Evolutionary conservation across 257 asterid genomes (phyloP), one percentile per base, ranked within the genome.

Genomic region (Solanum verrucosum): DNA sequence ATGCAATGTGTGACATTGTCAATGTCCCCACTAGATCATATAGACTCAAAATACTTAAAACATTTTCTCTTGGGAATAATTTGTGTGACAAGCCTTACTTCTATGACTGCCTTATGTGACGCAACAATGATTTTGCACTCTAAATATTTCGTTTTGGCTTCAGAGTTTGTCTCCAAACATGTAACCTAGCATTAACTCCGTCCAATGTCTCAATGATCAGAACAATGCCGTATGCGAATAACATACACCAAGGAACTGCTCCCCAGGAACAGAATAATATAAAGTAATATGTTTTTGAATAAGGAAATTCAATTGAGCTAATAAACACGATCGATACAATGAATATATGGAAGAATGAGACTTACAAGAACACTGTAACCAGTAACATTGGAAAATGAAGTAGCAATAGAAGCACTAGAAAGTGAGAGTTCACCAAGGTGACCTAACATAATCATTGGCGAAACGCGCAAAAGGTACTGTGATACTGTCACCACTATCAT

Each of bases 371-470:
- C 87, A 42, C 96, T 92, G 90, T 89, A 93, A 15, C 95, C 95
- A 16, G 94, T 92, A 84, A 94, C 95, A 35, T 92, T 92, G 86
- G 92, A 90, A 29, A 94, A 86, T 44, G 98, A 94, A 14, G 94
- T 92, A 89, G 96, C 94, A 49, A 94, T 86, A 13, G 95, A 90
- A 87, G 95, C 96, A 34, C 93, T 88, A 81, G 98, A 92, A 0
- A 94, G 87, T n/a, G 89, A 87, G 27, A 94, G 94, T 21, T 93
- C 88, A 79, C 91, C 91, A 72, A 93, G 83, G 84, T 93, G 98
- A 46, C 98, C 84, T 67, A 95, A 12, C 98, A 94, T 95, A 31
- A 93, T 92, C 42, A 95, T 82, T 4, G 98, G 94, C 3, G 94
- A 90, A 7, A 83, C 90, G 0, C 96, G 93, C 83, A 90, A 40